These are phyloP conservation scores for Antarctomyces pellizariae DNA, from an alignment of 495 filamentous ascomycete genomes.

Conservation along the genomic window DNA sequence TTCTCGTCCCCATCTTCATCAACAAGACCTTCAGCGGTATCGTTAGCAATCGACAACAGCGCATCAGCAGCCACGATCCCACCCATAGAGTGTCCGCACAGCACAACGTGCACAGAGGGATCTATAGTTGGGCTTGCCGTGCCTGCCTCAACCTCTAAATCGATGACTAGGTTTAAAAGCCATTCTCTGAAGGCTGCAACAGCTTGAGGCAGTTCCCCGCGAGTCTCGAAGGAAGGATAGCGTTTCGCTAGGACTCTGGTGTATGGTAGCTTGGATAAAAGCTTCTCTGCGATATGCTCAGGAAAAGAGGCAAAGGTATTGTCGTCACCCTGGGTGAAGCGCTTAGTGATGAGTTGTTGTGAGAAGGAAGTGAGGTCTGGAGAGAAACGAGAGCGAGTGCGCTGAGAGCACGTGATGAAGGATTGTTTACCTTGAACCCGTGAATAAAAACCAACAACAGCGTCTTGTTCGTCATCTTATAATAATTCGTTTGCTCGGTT, in stretches of 20 bases:
- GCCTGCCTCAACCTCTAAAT: constrained; percentile 66
- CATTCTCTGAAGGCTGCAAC: constrained; percentile 72
- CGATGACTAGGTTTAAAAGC: constrained; percentile 81
- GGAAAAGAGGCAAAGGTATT: constrained; percentile 68
- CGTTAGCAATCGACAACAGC: constrained; percentile 26
- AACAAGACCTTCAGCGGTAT: constrained; percentile 5
- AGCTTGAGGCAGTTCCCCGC: constrained; percentile 63
- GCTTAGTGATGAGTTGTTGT: too few relatives aligned
- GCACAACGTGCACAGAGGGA: constrained; percentile 60
- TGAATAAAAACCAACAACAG: constrained; percentile 84
- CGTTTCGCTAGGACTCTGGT: constrained; percentile 43
- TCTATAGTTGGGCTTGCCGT: constrained; percentile 75
- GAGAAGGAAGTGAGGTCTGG: not conserved
- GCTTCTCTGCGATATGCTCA: constrained; percentile 42
- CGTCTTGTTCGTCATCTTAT: constrained; percentile 78
- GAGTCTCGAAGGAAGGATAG: constrained; percentile 83
- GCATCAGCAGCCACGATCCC: constrained; percentile 89
- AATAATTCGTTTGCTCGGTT: too few relatives aligned
- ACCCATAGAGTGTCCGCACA: constrained; percentile 90
- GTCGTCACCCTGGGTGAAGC: constrained; percentile 60
- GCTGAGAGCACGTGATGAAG: not conserved
- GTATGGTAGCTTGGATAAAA: constrained; percentile 49
- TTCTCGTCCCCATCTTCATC: constrained; percentile 3
- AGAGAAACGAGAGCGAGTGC: not conserved
- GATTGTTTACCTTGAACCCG: constrained; percentile 64